Percentiles rank a stretch among this genome's conserved stretches.
phyloP scores from a whole-genome alignment of 495 filamentous ascomycete genomes.

The Amniculicola lignicola region DNA sequence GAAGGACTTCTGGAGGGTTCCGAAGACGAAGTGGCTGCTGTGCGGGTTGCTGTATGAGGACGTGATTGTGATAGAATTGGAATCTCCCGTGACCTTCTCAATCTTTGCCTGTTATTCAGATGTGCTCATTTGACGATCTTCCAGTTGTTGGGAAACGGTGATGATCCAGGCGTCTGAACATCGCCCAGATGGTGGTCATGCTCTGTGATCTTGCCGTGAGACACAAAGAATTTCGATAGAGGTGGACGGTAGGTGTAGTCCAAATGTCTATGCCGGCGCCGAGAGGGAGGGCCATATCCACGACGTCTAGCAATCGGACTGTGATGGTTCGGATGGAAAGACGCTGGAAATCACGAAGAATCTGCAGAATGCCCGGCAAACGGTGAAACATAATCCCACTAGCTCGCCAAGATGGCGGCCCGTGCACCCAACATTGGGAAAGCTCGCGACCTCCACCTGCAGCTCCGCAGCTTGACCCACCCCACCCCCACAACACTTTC shows the following conservation, averaged over 20 bases:
- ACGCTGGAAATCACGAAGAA: no score
- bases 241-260: no score
- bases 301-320: no score
- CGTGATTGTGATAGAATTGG: background rate
- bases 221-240: no score
- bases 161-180: background rate
- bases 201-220: no score
- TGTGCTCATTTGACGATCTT: background rate
- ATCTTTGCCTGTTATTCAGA: background rate
- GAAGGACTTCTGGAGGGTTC: constrained; percentile 28
- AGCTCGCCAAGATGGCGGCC: background rate
- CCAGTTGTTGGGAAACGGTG: background rate
- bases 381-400: no score
- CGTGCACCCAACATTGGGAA: background rate
- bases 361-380: no score
- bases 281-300: no score
- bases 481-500: background rate
- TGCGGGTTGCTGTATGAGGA: constrained; percentile 19
- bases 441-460: background rate
- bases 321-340: no score
- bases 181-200: no score
- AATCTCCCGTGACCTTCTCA: no score
- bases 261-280: no score
- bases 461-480: background rate
- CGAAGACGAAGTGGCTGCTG: constrained; percentile 34